Base-by-base conservation (phyloP, 306 rosid genomes). In the Fagus crenata region DNA sequence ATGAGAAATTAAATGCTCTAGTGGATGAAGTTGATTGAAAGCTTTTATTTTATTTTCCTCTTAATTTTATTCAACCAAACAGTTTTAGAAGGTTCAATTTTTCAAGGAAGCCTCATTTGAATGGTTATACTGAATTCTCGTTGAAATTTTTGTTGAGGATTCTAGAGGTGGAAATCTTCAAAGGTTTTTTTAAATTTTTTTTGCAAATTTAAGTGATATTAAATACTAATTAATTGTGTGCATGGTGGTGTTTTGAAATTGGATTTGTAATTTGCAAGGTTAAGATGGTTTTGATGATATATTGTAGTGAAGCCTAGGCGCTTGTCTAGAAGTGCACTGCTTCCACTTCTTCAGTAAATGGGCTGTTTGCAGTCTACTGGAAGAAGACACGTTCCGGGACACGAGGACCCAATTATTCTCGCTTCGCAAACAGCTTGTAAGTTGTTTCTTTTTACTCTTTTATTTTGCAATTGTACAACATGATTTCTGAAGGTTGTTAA, bases 401-500 rank as follows among this genome's bases (percentile, higher is more conserved):
- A 95, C 12, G 93, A 91, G 77, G 89, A 89, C 37, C 89, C 96
- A 64, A 39, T 84, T 8, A 54, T 17, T 43, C 97, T 95, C 40
- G 92, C 99, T 46, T 85, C 97, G 41, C 88, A 95, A 77, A 95
- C 99, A 9, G 84, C 91, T 11, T 95, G 98, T 95, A 83, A 89
- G 97, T 87, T 77, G 2, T 31, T 49, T 51, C 49, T 28, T 56
- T 22, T 28, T 58, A 58, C 64, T 63, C 22, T 35, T 63, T 63
- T 35, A 14, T 15, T 63, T 14, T 35, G 41, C 69, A 35, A 63
- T 2, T 35, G 41, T 63, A 4, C 9, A 35, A 9, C 41, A 14
- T 35, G 69, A 35, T 14, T 33, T 63, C 37, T 35, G 13, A 63
- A 63, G 15, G 42, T 60, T 33, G 22, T 63, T 8, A 63, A 13